Evolutionary conservation across 2,329 filamentous ascomycete species (phyloP).

Genomic region (Pyricularia pennisetigena): DNA sequence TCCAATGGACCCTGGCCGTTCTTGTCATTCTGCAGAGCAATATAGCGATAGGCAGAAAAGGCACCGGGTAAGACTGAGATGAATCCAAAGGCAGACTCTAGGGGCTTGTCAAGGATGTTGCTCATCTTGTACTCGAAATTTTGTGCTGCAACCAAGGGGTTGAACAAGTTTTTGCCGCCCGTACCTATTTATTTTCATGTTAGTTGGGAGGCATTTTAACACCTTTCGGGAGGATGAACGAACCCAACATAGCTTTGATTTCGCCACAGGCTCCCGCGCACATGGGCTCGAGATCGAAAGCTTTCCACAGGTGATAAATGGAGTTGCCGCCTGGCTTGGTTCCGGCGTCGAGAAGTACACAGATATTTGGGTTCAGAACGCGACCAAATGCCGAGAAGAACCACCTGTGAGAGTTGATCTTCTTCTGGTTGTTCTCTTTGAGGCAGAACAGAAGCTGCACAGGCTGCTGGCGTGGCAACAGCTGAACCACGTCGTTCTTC

Average conservation of each 20-base stretch:
- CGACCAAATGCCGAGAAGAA: constrained; percentile 96
- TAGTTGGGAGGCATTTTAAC: neutral
- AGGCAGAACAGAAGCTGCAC: constrained; percentile 96
- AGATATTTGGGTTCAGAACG: constrained; percentile 91
- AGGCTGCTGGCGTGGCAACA: constrained; percentile 79
- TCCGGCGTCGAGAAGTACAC: constrained; percentile 90
- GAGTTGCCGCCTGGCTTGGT: constrained; percentile 90
- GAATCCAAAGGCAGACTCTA: constrained; percentile 96
- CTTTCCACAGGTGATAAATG: constrained; percentile 97
- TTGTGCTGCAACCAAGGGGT: constrained; percentile 89
- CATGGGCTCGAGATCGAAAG: constrained; percentile 95
- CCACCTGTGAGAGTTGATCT: constrained; percentile 99
- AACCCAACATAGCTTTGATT: constrained; percentile 94
- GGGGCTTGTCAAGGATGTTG: constrained; percentile 95
- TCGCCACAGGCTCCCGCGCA: constrained; percentile 96
- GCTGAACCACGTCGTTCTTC: constrained; percentile 78
- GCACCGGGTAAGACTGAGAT: constrained; percentile 94
- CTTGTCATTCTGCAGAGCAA: constrained; percentile 94
- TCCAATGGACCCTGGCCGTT: constrained; percentile 85
- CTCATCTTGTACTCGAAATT: constrained; percentile 99
- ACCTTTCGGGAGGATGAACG: constrained; percentile 30
- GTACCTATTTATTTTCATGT: neutral
- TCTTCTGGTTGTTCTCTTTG: constrained; percentile 99
- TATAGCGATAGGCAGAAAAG: constrained; percentile 94
- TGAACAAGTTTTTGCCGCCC: constrained; percentile 64